Percentiles rank a stretch among this genome's conserved stretches.
Evolutionary conservation across 495 filamentous ascomycete species (phyloP).

Genomic region (Rostrohypoxylon terebratum): DNA sequence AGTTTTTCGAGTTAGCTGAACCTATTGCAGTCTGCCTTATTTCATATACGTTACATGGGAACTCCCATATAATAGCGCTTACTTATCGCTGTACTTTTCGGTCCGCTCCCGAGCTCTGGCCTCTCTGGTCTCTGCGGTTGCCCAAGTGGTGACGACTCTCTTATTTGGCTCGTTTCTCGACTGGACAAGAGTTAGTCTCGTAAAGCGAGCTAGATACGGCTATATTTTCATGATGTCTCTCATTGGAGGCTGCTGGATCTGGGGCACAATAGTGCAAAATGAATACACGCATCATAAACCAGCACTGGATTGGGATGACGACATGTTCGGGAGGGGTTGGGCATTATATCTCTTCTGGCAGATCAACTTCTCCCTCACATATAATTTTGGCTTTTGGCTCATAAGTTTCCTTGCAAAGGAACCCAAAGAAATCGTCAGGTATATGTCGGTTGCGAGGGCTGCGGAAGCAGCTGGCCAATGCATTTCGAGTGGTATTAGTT

Average conservation of each 20-base stretch:
- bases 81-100: constrained; percentile 19
- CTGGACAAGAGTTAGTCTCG: constrained; percentile 13
- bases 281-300: constrained; percentile 29
- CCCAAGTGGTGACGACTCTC: constrained; percentile 23
- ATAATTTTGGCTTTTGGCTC: constrained; percentile 47
- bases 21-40: background rate
- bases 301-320: constrained; percentile 15
- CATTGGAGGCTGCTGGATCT: constrained; percentile 18
- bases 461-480: constrained; percentile 45
- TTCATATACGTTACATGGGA: constrained; percentile 18
- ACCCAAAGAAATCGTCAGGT: constrained; percentile 33
- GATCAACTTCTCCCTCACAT: constrained; percentile 44
- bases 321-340: constrained; percentile 25
- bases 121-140: constrained; percentile 13
- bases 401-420: constrained; percentile 42
- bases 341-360: constrained; percentile 41
- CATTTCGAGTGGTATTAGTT: constrained; percentile 45
- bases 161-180: constrained; percentile 17
- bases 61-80: constrained; percentile 18
- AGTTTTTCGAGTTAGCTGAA: background rate
- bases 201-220: constrained; percentile 19
- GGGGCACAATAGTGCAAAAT: constrained; percentile 18
- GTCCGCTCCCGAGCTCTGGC: constrained; percentile 23
- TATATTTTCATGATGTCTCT: constrained; percentile 21
- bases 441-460: constrained; percentile 36